Base-by-base conservation (phyloP, 441 rosid species). In the Populus tomentosa region DNA sequence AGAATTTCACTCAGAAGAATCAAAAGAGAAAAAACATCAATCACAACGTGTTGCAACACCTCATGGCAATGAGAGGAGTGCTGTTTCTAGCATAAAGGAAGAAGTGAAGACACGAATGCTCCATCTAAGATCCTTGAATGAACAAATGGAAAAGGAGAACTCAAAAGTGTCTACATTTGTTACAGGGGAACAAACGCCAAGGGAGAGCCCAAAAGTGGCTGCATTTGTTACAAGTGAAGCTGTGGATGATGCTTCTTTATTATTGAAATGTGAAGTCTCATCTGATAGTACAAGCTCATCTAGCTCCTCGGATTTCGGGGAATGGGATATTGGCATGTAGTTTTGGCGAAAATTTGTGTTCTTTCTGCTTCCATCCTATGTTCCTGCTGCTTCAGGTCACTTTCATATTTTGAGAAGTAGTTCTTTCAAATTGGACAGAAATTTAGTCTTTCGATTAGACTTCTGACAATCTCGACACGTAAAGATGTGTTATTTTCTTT, bases 91-190 rank as follows among this genome's bases (percentile, higher is more conserved):
- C 75, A 77, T 80, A 14, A 73, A 68, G 81, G 88, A 80, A 75
- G 83, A 86, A 84, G 35, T 78, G 69, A 87, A 80, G 82, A 71
- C 80, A 9, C 85, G 81, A 32, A 77, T 79, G 42, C 83, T 76
- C 59, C 80, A 13, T 59, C 20, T 63, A 70, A 75, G 40, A 66
- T 33, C 68, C 75, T 67, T 21, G 23, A 79, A 35, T 20, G 69
- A 50, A 56, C 81, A 7, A 10, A 78, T 69, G 46, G 59, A 21
- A 6, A 69, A 80, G 75, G 81, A 79, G 78, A 73, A 78, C 20
- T 56, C 42, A 6, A 13, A 69, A 67, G 73, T 40, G 46, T 53
- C 77, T 69, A 38, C 72, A 7, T 36, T 35, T 7, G 71, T 21
- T 62, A 32, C n/a, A 42, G 14, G 50, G 14, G 50, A 42, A 42